These are phyloP conservation scores for Orbilia brochopaga DNA, from an alignment of 2,329 filamentous ascomycete species.

Conservation along the genomic window DNA sequence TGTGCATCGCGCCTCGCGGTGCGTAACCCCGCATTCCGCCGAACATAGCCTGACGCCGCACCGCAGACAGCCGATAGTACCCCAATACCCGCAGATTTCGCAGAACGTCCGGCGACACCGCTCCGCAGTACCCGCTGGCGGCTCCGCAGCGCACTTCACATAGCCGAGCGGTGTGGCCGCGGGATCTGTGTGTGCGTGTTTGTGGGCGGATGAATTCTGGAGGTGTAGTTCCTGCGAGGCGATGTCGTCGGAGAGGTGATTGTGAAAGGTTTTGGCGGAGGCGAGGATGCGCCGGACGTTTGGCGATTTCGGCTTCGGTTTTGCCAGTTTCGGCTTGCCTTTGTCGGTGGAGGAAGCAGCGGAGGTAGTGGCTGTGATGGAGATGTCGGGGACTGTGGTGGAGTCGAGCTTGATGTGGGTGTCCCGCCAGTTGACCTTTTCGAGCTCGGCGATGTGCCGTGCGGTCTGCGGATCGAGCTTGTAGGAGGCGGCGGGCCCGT, in stretches of 20 bases:
- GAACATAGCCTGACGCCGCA: slow-evolving; percentile 55
- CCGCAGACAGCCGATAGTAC: slow-evolving; percentile 53
- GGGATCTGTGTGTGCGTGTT: slow-evolving; percentile 24
- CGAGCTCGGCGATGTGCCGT: slow-evolving; percentile 78
- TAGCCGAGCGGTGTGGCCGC: slow-evolving; percentile 51
- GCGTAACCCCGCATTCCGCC: slow-evolving; percentile 53
- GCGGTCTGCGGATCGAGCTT: slow-evolving; percentile 40
- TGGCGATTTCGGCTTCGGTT: slow-evolving; percentile 61
- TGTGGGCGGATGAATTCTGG: slow-evolving; percentile 28
- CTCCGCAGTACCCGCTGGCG: slow-evolving; percentile 38
- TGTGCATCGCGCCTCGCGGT: slow-evolving; percentile 54
- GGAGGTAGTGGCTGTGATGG: slow-evolving; percentile 6
- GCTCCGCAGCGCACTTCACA: slow-evolving; percentile 49
- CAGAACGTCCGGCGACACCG: slow-evolving; percentile 52
- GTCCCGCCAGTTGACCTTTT: slow-evolving; percentile 78
- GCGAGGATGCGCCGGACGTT: slow-evolving; percentile 77
- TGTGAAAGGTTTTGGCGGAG: slow-evolving; percentile 81
- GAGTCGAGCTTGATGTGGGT: slow-evolving; percentile 64
- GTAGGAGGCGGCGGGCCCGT: not conserved
- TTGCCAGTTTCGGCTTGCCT: slow-evolving; percentile 56
- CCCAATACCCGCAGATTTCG: slow-evolving; percentile 55
- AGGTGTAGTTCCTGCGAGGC: slow-evolving; percentile 62
- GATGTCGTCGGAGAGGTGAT: slow-evolving; percentile 80
- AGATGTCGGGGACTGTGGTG: too few species aligned
- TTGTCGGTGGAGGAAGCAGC: slow-evolving; percentile 7